phyloP scores from a whole-genome alignment of 2,329 filamentous ascomycete genomes.

The Scorias spongiosa region DNA sequence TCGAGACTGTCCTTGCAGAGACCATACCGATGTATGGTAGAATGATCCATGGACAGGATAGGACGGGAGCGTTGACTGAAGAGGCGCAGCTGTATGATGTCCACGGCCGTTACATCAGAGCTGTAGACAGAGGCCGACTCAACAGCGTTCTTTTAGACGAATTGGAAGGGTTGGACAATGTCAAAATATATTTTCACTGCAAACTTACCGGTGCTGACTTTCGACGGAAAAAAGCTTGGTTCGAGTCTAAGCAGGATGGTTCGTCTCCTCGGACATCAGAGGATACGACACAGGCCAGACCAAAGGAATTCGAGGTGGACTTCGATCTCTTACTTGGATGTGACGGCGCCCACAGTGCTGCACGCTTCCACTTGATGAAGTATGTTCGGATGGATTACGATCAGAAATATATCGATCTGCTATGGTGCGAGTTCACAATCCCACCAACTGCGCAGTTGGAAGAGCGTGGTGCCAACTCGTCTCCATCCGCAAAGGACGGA shows the following conservation, averaged over 20 bases:
- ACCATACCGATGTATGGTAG: slow-evolving; percentile 90
- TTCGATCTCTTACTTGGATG: slow-evolving; percentile 92
- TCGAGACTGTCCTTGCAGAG: slow-evolving; percentile 57
- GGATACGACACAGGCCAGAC: slow-evolving; percentile 24
- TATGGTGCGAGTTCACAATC: slow-evolving; percentile 95
- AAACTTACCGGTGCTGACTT: slow-evolving; percentile 89
- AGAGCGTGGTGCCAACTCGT: slow-evolving; percentile 3
- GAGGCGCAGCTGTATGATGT: slow-evolving; percentile 81
- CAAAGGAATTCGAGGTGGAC: slow-evolving; percentile 57
- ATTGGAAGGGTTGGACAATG: slow-evolving; percentile 71
- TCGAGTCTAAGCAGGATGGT: slow-evolving; percentile 39
- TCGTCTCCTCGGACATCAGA: slow-evolving; percentile 9
- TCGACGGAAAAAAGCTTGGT: slow-evolving; percentile 64
- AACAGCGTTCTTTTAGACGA: slow-evolving; percentile 76
- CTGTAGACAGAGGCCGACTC: slow-evolving; percentile 68
- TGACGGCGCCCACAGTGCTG: slow-evolving; percentile 85
- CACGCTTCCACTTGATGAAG: slow-evolving; percentile 92
- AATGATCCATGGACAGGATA: slow-evolving; percentile 73
- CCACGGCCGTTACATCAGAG: slow-evolving; percentile 68
- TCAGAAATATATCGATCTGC: slow-evolving; percentile 87
- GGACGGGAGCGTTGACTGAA: slow-evolving; percentile 54
- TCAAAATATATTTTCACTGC: slow-evolving; percentile 83
- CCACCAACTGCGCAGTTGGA: slow-evolving; percentile 28
- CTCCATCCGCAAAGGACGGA: slow-evolving; percentile 24
- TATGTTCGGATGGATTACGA: slow-evolving; percentile 77